Conservation (phyloP, 805 yeast genomes). For the Starmerella gropengiesseri region DNA sequence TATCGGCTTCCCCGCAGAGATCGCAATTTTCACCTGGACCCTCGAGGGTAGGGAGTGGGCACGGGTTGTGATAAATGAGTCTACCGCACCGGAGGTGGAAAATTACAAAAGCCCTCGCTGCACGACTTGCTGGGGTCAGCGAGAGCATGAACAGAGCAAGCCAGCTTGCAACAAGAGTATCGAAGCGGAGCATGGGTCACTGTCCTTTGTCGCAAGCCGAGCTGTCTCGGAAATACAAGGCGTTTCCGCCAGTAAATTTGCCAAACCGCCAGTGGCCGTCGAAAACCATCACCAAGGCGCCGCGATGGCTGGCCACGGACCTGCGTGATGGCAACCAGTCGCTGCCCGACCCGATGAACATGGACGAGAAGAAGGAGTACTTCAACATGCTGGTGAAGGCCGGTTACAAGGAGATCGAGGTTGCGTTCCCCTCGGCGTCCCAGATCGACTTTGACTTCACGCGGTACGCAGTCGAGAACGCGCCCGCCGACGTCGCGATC, state of each 20-base stretch:
- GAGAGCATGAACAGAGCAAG: background rate
- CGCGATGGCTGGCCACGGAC: constrained; percentile 77
- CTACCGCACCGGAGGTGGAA: background rate
- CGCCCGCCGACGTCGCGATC: constrained; percentile 66
- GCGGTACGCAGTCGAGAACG: constrained; percentile 56
- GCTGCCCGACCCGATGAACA: constrained; percentile 77
- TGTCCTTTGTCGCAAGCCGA: constrained; percentile 16
- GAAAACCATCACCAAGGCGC: constrained; percentile 46
- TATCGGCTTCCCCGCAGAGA: too few species aligned
- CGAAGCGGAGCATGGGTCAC: background rate
- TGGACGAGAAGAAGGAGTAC: constrained; percentile 62
- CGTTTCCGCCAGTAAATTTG: constrained; percentile 44
- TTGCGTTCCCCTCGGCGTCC: constrained; percentile 71
- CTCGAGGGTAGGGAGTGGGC: background rate
- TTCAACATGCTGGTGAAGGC: constrained; percentile 56
- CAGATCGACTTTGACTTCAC: constrained; percentile 76
- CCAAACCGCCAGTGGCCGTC: constrained; percentile 65
- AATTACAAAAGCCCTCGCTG: constrained; percentile 5
- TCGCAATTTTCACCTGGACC: too few species aligned
- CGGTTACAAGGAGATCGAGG: constrained; percentile 78
- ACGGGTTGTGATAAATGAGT: background rate
- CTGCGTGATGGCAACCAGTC: constrained; percentile 79
- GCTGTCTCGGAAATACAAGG: constrained; percentile 39
- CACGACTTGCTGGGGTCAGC: too few species aligned
- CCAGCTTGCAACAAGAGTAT: background rate